phyloP scores from a whole-genome alignment of 2,329 filamentous ascomycete genomes.

The Stachybotrys chartarum region DNA sequence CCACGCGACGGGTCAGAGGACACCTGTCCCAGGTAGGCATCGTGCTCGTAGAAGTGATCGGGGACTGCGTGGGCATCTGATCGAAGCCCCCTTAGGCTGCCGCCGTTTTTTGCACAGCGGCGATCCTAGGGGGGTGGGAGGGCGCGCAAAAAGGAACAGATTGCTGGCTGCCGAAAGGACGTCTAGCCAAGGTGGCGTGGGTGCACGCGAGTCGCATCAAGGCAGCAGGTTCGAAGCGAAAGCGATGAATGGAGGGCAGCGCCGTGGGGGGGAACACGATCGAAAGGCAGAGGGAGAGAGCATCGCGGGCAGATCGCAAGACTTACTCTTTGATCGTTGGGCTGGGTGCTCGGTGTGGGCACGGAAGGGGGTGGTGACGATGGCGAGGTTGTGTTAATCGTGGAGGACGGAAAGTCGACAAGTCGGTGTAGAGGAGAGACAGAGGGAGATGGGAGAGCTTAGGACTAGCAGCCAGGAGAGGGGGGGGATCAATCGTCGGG shows the following conservation, averaged over 20 bases:
- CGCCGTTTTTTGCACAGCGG: background rate
- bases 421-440: background rate
- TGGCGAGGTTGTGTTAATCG: background rate
- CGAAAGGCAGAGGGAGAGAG: background rate
- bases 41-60: background rate
- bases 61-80: background rate
- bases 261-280: too few species aligned
- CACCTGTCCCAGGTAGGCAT: background rate
- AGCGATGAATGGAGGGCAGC: too few species aligned
- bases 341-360: background rate
- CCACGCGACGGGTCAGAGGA: background rate
- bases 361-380: background rate
- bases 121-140: too few species aligned
- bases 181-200: too few species aligned
- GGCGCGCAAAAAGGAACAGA: too few species aligned
- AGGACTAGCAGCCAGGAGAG: background rate
- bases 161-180: too few species aligned
- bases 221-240: too few species aligned
- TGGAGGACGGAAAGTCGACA: background rate
- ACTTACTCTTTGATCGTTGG: conserved; percentile 4
- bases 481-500: background rate
- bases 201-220: too few species aligned
- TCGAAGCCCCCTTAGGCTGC: background rate
- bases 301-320: background rate
- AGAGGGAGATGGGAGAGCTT: too few species aligned